A percentile compares a stretch with the other conserved stretches of the same genome.
Conservation (phyloP, 208 protist species). For the Lotmaria passim region DNA sequence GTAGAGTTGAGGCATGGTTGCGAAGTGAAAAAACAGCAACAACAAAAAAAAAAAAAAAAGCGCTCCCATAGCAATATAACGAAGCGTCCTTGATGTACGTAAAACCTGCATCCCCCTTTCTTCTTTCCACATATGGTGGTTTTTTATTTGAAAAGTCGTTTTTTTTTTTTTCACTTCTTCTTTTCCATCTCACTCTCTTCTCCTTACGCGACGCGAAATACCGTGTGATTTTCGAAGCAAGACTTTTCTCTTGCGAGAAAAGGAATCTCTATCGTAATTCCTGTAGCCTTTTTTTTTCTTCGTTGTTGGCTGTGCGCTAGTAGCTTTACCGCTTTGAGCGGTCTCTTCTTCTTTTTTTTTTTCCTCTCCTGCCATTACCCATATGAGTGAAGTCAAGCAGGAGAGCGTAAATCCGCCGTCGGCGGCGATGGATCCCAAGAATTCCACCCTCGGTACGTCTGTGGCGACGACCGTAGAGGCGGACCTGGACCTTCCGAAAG, state of each 20-base stretch:
- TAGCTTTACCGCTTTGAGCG: too few relatives aligned
- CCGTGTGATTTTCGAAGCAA: not conserved
- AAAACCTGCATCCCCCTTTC: not conserved
- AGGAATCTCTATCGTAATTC: too few relatives aligned
- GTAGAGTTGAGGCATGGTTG: too few relatives aligned
- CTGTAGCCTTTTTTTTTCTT: too few relatives aligned
- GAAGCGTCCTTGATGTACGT: slow-evolving; percentile 4
- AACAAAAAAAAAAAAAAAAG: slow-evolving; percentile 5
- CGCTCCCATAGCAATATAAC: not conserved
- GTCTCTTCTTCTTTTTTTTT: not conserved
- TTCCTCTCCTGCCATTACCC: too few relatives aligned
- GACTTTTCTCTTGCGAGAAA: too few relatives aligned
- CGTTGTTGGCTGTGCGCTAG: too few relatives aligned
- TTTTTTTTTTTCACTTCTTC: slow-evolving; percentile 12
- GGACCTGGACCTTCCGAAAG: slow-evolving; percentile 44
- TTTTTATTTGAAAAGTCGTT: not conserved
- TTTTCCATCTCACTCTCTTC: not conserved
- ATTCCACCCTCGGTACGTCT: slow-evolving; percentile 1
- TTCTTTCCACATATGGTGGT: slow-evolving; percentile 2
- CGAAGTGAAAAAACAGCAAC: too few relatives aligned
- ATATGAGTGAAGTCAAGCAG: not conserved
- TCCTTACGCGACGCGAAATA: too few relatives aligned
- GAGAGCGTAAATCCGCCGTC: not conserved
- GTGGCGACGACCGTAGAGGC: slow-evolving; percentile 13
- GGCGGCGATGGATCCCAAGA: not conserved